Evolutionary conservation across 441 rosid species (phyloP).

Genomic region (Adansonia madagascariensis): DNA sequence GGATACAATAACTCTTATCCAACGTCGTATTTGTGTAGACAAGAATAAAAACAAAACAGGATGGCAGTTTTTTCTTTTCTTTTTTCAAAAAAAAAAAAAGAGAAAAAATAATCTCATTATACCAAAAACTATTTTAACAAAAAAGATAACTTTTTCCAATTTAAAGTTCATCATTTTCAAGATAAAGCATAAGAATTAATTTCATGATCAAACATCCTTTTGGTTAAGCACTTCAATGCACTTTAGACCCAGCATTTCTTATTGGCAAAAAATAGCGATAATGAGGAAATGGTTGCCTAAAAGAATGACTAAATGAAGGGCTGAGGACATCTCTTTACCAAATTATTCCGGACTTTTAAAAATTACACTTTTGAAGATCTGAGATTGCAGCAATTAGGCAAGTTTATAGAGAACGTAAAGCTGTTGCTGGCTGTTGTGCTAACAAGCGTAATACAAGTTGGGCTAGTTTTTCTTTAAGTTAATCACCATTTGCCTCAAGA

Average conservation of each 20-base stretch:
- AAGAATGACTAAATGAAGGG: conserved; percentile 3
- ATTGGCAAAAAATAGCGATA: not conserved
- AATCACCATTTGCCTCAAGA: conserved; percentile 15
- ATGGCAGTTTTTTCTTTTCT: not conserved
- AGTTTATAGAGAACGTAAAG: not conserved
- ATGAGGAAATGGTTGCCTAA: not conserved
- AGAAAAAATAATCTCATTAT: not conserved
- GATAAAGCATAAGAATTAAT: conserved; percentile 2
- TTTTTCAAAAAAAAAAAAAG: not conserved
- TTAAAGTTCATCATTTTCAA: not conserved
- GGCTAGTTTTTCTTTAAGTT: not conserved
- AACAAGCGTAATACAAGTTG: not conserved
- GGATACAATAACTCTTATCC: conserved; percentile 10
- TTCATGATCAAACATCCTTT: not conserved
- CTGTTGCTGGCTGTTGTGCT: not conserved
- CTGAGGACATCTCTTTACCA: not conserved
- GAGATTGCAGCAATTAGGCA: not conserved
- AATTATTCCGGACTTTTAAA: not conserved
- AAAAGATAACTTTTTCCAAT: not conserved
- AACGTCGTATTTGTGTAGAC: not conserved
- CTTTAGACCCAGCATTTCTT: not conserved
- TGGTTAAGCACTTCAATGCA: not conserved
- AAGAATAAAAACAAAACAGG: not conserved
- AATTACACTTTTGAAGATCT: not conserved
- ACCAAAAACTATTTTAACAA: not conserved